phyloP scores from a whole-genome alignment of 2,329 filamentous ascomycete genomes.

The Ramichloridium luteum region DNA sequence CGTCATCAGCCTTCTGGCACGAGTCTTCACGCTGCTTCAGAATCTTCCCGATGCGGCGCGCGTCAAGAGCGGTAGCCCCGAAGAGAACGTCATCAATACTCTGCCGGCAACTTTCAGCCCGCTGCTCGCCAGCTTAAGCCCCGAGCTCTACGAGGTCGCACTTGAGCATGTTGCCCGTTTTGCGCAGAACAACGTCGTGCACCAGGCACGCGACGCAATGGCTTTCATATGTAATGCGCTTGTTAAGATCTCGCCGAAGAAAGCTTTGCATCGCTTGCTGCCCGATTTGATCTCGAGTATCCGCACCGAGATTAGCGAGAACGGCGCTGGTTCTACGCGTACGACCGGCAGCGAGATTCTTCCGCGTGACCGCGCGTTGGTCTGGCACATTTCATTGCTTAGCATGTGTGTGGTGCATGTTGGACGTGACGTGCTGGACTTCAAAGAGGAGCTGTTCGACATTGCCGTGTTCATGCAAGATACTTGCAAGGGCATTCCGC shows the following conservation, averaged over 20 bases:
- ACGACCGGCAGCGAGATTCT: conserved; percentile 89
- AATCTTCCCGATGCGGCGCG: conserved; percentile 86
- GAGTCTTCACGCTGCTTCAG: conserved; percentile 89
- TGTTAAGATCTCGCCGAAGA: conserved; percentile 90
- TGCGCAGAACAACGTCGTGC: conserved; percentile 85
- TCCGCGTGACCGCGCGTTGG: conserved; percentile 78
- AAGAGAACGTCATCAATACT: conserved; percentile 95
- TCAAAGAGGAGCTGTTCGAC: conserved; percentile 77
- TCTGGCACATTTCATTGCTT: conserved; percentile 94
- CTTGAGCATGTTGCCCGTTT: conserved; percentile 88
- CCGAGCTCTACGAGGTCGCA: conserved; percentile 83
- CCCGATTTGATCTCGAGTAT: conserved; percentile 87
- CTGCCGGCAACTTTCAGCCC: conserved; percentile 84
- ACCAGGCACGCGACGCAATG: conserved; percentile 94
- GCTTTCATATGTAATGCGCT: conserved; percentile 95
- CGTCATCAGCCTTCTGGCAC: conserved; percentile 75
- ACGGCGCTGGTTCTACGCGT: conserved; percentile 85
- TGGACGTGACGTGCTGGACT: conserved; percentile 75
- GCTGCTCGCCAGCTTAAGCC: conserved; percentile 77
- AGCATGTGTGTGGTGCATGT: conserved; percentile 98
- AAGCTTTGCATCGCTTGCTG: conserved; percentile 79
- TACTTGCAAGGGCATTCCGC: conserved; percentile 83
- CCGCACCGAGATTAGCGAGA: conserved; percentile 91
- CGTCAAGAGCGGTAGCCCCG: conserved; percentile 78
- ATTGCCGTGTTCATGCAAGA: conserved; percentile 95